Evolutionary conservation across 331 rosid genomes (phyloP), one percentile per base, ranked within the genome.

Genomic region (Malus hybrid): DNA sequence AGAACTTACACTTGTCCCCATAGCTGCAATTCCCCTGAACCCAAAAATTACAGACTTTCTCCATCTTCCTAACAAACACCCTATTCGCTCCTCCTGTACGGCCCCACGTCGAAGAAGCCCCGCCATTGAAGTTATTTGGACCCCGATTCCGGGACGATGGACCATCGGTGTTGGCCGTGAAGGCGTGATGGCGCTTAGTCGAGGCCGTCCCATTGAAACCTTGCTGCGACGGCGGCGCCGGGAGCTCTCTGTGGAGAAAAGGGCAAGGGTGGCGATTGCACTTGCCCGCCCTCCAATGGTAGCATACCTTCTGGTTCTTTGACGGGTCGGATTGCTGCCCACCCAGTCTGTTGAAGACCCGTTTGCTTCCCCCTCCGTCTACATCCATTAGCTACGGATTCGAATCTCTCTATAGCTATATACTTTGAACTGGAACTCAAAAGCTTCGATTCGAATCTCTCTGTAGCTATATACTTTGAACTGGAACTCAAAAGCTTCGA

Each of bases 231-330:
- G 86, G 80, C 29, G 87, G 80, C 18, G 34, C 19, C 12, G 89
- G 88, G 24, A 86, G 15, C 75, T 92, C 99, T 34, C 93, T 59
- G 80, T 95, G 99, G 33, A 87, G 88, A 32, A 39, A 95, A 1
- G 81, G 87, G 61, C 99, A 95, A 0, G 97, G 97, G 57, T 77
- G 73, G 39, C 97, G 94, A 29, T 56, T 87, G 83, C 98, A 94
- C 78, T 86, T 87, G 16, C 98, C 98, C 5, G 97, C 97, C 76
- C 86, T 88, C 98, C 98, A 94, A 76, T 90, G 88, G 79, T 3
- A 91, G 80, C 98, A 94, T 12, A 94, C 98, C 79, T 84, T 90
- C 81, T 88, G 96, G 66, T 76, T 71, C 86, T 69, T 91, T 32
- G 32, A 60, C 1, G 80, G 1, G 62, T 87, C 96, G 11, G 81